Evolutionary conservation across 495 filamentous ascomycete genomes (phyloP), one percentile per base, ranked within the genome.

Genomic region (Hypoxylon cercidicola): DNA sequence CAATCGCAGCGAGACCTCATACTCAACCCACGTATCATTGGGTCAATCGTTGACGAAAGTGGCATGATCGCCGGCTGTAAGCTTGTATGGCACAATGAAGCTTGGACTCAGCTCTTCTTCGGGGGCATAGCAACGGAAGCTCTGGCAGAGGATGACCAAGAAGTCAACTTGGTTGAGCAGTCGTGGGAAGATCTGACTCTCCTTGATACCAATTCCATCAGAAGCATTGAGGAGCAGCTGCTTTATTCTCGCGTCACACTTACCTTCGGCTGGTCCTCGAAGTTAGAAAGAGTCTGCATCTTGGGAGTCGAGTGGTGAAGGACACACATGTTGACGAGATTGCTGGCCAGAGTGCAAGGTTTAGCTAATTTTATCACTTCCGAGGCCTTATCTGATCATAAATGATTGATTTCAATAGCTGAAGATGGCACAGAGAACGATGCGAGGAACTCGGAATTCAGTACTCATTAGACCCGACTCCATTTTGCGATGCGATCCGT

Each of bases 11-110:
- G 80, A 13, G 32, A 62, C 0, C 79, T 89, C 5, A 48, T 75
- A 11, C 75, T 87, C 21, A 90, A 88, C 68, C 85, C 88, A 5
- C 74, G 72, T 1, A 75, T 85, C 35, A 70, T 88, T 35, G 83
- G 83, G 12, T 71, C 75, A 2, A 62, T 88, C 2, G 52, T 82
- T 16, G 86, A 88, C 65, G 86, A 88, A 70, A 87, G 83, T 9
- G 85, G 81, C 2, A 74, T 68, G 39, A 75, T 85, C 23, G 59
- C 67, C 2, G 46, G 74, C 0, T 78, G 78, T 0, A 87, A 86
- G 69, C 68, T 88, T 1, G 68, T 87, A 15, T 84, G 85, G 77
- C 78, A 76, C 20, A 68, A 78, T 11, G 34, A 64, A 10, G 85
- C 85, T 3, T 88, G 84, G 84, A 72, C 76, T 15, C 75, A 85